phyloP scores from a whole-genome alignment of 768 basidiomycete genomes.

The Kwoniella dejecticola region DNA sequence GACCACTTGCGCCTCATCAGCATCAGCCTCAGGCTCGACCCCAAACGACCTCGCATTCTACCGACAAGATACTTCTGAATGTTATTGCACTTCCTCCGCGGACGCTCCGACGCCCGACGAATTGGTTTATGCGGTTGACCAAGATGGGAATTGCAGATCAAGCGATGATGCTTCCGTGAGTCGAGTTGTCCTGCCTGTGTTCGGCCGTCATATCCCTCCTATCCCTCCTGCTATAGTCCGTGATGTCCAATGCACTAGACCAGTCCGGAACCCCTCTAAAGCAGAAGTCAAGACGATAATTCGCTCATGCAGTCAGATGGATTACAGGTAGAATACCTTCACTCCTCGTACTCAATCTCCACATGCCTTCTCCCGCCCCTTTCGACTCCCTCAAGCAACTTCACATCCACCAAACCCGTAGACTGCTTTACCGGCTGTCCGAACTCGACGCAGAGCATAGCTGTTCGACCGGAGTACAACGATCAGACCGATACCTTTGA shows the following conservation, averaged over 20 bases:
- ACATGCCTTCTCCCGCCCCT: conserved; percentile 14
- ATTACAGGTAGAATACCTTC: conserved; percentile 21
- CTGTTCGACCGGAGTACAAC: conserved; percentile 9
- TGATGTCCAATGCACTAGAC: too few species aligned
- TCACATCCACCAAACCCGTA: neutral
- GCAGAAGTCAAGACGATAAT: too few species aligned
- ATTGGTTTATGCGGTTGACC: conserved; percentile 14
- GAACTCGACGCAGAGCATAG: neutral
- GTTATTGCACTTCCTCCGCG: conserved; percentile 6
- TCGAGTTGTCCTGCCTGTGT: too few species aligned
- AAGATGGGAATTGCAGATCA: conserved; percentile 13
- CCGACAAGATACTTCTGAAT: conserved; percentile 15
- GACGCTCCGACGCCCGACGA: conserved; percentile 16
- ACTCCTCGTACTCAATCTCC: conserved; percentile 5
- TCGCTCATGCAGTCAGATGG: too few species aligned
- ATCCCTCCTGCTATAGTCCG: too few species aligned
- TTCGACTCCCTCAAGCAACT: neutral
- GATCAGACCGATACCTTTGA: neutral
- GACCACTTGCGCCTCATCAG: neutral
- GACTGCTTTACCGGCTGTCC: conserved; percentile 7
- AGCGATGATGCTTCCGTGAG: conserved; percentile 18
- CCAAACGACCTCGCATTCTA: conserved; percentile 7
- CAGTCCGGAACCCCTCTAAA: too few species aligned
- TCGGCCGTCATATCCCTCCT: too few species aligned
- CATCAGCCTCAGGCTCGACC: neutral